Base-by-base conservation (phyloP, 2,329 filamentous ascomycete genomes). In the Scedosporium aurantiacum region DNA sequence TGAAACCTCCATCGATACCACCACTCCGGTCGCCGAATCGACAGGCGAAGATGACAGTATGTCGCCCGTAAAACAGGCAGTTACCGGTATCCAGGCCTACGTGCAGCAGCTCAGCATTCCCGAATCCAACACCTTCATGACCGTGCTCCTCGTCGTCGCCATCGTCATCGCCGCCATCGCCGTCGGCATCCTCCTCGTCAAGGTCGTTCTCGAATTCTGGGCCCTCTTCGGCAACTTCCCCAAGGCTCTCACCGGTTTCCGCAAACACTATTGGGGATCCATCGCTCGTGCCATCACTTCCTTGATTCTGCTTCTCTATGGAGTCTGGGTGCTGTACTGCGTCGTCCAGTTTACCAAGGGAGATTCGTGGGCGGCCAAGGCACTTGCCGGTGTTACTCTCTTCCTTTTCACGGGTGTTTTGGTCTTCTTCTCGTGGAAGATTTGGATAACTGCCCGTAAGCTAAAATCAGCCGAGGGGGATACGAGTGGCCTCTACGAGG, bases 201-300 rank as follows among this genome's bases (percentile, higher is more conserved):
- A 97, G 78, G 85, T 96, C 62, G 84, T 97, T 59, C 83, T 99
- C 58, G 94, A 97, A 75, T 79, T 85, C 45, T 97, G 93, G 91
- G 88, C 91, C 16, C 78, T 97, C n/a, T 93, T 90, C 66, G 91
- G 89, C 65, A 90, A 79, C 63, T 95, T 97, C 70, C 92, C 94
- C 12, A 81, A 90, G 70, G 82, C 83, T 41, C 82, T 97, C 62
- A 78, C 84, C 16, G 87, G 88, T 55, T 97, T 97, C 82, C 89
- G 94, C 66, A 89, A 96, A 76, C 90, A 96, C 73, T 97, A 97
- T 79, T 97, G 94, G 94, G 89, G 90, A 66, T 85, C 91, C 61
- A 87, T 99, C 71, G 90, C 88, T 55, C 90, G 93, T 64, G 88
- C 91, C 16, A 89, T 97, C 69, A 96, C 91, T 52, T 89, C 90